Evolutionary conservation across 2,329 filamentous ascomycete genomes (phyloP).

Genomic region (Fusarium cyanostomum): DNA sequence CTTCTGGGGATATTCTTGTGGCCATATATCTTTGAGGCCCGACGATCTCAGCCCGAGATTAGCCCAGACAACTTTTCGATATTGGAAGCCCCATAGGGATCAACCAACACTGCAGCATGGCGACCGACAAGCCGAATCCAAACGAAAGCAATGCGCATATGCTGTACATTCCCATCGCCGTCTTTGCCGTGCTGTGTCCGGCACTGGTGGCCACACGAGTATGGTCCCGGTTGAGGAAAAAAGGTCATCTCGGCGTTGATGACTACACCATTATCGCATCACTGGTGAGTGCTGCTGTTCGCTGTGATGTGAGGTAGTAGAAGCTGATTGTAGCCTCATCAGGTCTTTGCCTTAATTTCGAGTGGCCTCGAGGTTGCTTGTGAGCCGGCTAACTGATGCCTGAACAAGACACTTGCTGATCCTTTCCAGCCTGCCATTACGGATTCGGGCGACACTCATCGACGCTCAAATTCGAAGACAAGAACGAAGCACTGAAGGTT

Average conservation of each 20-base stretch:
- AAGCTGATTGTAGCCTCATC: not conserved
- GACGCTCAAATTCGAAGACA: constrained; percentile 21
- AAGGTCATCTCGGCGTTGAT: constrained; percentile 35
- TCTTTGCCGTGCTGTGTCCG: constrained; percentile 39
- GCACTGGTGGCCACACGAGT: constrained; percentile 28
- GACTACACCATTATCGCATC: constrained; percentile 37
- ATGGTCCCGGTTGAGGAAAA: constrained; percentile 34
- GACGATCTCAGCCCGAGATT: constrained; percentile 14
- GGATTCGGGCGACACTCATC: constrained; percentile 36
- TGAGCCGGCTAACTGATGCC: not conserved
- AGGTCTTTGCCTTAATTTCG: constrained; percentile 25
- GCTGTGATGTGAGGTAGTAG: not conserved
- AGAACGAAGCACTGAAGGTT: constrained; percentile 34
- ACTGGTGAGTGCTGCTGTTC: constrained; percentile 16
- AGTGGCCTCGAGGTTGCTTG: constrained; percentile 31
- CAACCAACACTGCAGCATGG: constrained; percentile 23
- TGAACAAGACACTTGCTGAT: not conserved
- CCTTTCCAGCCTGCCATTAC: constrained; percentile 34
- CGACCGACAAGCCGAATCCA: constrained; percentile 9
- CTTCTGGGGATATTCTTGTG: constrained; percentile 5
- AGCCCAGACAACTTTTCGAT: constrained; percentile 19
- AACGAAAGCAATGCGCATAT: constrained; percentile 37
- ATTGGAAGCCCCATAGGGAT: constrained; percentile 10
- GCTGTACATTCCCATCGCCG: constrained; percentile 39
- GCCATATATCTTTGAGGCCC: constrained; percentile 28